Evolutionary conservation across 75 land plant genomes (phyloP), one percentile per base, ranked within the genome.

Genomic region (Chamaecyparis obtusa): DNA sequence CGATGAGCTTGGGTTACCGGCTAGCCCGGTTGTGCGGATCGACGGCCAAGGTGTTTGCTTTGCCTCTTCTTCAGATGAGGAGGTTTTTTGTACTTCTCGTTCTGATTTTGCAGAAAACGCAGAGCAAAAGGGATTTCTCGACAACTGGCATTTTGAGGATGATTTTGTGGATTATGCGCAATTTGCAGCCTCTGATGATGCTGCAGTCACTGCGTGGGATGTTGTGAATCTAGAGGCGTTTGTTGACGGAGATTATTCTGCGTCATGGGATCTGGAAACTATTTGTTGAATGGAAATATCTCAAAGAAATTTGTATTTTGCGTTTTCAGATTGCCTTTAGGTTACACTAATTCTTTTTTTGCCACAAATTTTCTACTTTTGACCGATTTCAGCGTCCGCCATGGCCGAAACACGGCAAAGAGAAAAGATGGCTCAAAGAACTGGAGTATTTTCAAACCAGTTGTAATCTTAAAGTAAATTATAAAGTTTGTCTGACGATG

Each of bases 71-170:
- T 4, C 24, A 4, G 24, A 37, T 3, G 41, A 76, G 24, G 7
- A 57, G 16, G 64, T 24, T 57, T 57, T 24, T 21, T 24, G 7
- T 2, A 15, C 37, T 17, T 39, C 41, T 39, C 5, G 7, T 37
- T 15, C 14, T 36, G 79, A 76, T 76, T 76, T 37, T 35, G 17
- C 39, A 0, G 79, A 33, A 76, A 76, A 35, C 14, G 1, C 79
- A 6, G 79, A 76, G 36, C 14, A 32, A 4, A 36, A 35, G 39
- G 19, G 4, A 0, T 76, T 76, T 35, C 21, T 35, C 6, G 79
- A 76, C 14, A 76, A 35, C 79, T 76, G 79, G 79, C 79, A 76
- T 9, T 76, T 76, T 1, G 79, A 76, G 36, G 79, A 76, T 21
- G 79, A 76, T 76, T 76, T 76, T 33, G 39, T 35, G 7, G 39